phyloP scores from a whole-genome alignment of 306 rosid genomes.

The Glycine soja region DNA sequence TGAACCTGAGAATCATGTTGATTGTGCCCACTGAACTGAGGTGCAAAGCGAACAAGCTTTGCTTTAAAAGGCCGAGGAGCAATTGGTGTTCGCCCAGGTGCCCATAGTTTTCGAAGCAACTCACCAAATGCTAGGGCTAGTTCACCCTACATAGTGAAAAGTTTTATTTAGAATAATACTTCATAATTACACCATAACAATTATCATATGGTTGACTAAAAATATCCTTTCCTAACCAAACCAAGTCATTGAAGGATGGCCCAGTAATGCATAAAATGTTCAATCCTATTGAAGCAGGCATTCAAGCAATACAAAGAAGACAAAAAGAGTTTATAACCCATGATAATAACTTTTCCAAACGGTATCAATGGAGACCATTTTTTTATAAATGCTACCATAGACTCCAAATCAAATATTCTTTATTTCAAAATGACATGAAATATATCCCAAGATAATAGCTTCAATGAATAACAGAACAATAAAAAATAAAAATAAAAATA shows the following conservation, averaged over 20 bases:
- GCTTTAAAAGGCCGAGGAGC: slow-evolving; percentile 95
- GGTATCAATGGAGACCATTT: neutral
- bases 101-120: slow-evolving; percentile 95
- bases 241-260: slow-evolving; percentile 9
- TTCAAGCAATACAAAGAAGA: slow-evolving; percentile 27
- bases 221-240: too few relatives aligned
- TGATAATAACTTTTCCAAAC: slow-evolving; percentile 6
- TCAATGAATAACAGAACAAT: slow-evolving; percentile 26
- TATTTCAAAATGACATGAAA: slow-evolving; percentile 9
- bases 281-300: slow-evolving; percentile 21
- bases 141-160: slow-evolving; percentile 73
- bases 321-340: slow-evolving; percentile 21
- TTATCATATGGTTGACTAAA: too few relatives aligned
- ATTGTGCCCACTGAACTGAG: slow-evolving; percentile 97
- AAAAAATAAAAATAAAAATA: neutral
- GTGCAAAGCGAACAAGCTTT: slow-evolving; percentile 99
- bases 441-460: slow-evolving; percentile 23
- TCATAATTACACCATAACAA: neutral
- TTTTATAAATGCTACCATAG: slow-evolving; percentile 8
- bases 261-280: neutral
- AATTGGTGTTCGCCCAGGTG: slow-evolving; percentile 91
- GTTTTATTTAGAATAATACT: slow-evolving; percentile 26
- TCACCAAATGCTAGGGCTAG: slow-evolving; percentile 98
- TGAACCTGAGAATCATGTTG: slow-evolving; percentile 99
- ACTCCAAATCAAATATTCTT: slow-evolving; percentile 18